Evolutionary conservation across 2,329 filamentous ascomycete genomes (phyloP), one percentile per base, ranked within the genome.

Genomic region (Thermochaetoides dissita): DNA sequence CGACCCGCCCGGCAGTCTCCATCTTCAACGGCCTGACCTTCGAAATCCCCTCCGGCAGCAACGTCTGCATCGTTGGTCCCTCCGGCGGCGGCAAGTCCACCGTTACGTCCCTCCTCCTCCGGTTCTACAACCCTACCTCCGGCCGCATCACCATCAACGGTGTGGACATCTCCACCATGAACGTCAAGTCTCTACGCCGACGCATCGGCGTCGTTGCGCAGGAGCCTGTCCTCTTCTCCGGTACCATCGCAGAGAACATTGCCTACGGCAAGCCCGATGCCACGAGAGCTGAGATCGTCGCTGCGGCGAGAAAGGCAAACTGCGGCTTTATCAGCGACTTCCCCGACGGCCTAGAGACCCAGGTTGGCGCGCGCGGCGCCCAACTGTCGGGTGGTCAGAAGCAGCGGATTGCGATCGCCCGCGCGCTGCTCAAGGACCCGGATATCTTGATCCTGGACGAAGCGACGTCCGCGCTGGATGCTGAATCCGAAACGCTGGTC

Each of bases 401-500:
- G 65, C 91, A 98, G 62, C 81, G 91, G 49, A 96, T 98, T 54
- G 91, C 91, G 33, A 98, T 98, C 59, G 91, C 91, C 6, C 78
- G 93, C 42, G 91, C 91, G 9, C 71, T 98, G 29, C 79, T 98
- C 53, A 96, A 96, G 63, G 77, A 95, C 49, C 93, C 93, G 0
- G 91, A 98, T 63, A 96, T 98, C 49, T 68, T 98, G 29, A 94
- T 98, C 46, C 74, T 98, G 1, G 91, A 98, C 57, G 91, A 98
- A 68, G 84, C 93, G 11, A 98, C 93, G 0, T 94, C 86, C 2
- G 91, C 91, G 0, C 72, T 98, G 7, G 91, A 98, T 58, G 91
- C 91, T 10, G 91, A 98, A 62, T 94, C 86, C 0, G 91, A 98
- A 61, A 96, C 91, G 0, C 74, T 96, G 3, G 91, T 98, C 46